Base-by-base conservation (phyloP, 768 basidiomycete species). In the Lentinula aciculospora region DNA sequence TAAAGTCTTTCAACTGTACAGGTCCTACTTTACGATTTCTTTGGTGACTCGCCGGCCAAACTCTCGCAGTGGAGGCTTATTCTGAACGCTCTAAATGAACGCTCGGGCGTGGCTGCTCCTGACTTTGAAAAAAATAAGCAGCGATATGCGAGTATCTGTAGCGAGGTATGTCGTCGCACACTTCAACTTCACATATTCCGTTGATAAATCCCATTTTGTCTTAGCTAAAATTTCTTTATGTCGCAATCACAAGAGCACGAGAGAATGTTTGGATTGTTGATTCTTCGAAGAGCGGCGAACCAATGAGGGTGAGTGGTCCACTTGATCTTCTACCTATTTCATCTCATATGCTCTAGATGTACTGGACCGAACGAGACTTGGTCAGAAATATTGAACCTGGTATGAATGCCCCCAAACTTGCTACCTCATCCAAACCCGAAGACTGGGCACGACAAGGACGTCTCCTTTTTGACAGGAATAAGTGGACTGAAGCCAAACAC, bases 21-120 rank as follows among this genome's bases (percentile, higher is more conserved):
- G 87, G 87, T 91, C 3, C 72, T 91, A 3, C 63, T 91, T 10
- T 89, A 84, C 63, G 83, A 91, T 60, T 89, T 89, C 68, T 91
- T 91, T 62, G 76, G 81, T 25, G 85, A 87, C 61, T 90, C 89
- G 0, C 62, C 64, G 0, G 68, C 80, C 2, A 77, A 77, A 39
- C 57, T 66, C 1, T 68, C 79, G 0, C 82, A 83, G 47, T 89
- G 88, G 88, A 73, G 84, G 8, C 72, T 86, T 1, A 69, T 88
- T 3, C 64, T 85, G 3, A 80, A 81, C 50, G 72, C 67, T 1
- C 54, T 76, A 0, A 66, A 72, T 32, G 65, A 68, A n/a, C 51
- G 60, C 23, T 53, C 51, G 12, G 53, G 57, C 27, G 45, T 68
- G 8, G 57, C 65, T 4, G 76, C 75, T 17, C 84, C 84, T 0